A percentile compares a stretch with the other conserved stretches of the same genome.
Conservation (phyloP, 148 eudicot genomes). For the Chenopodium album region DNA sequence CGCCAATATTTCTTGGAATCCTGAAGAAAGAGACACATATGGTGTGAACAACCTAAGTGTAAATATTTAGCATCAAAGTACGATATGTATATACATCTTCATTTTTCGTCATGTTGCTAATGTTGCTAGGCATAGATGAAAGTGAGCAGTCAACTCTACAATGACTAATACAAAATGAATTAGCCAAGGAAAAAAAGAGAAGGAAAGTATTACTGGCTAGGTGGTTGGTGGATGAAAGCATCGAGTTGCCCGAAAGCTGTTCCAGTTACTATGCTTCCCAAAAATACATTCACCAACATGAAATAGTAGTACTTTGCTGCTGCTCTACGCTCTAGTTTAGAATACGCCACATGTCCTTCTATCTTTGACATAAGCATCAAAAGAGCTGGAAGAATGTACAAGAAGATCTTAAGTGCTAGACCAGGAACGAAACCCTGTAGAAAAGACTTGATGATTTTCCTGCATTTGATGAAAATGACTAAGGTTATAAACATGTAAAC, state of each 20-base stretch:
- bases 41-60: not conserved
- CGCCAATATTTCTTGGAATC: slow-evolving; percentile 81
- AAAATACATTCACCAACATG: slow-evolving; percentile 93
- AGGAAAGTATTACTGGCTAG: slow-evolving; percentile 63
- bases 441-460: slow-evolving; percentile 83
- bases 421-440: slow-evolving; percentile 99
- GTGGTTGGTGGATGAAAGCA: slow-evolving; percentile 83
- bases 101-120: no score
- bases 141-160: not conserved
- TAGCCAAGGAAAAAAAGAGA: slow-evolving; percentile 10
- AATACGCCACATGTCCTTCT: slow-evolving; percentile 80
- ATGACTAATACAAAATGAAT: not conserved
- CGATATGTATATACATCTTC: no score
- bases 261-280: slow-evolving; percentile 90
- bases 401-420: slow-evolving; percentile 82
- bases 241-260: slow-evolving; percentile 88
- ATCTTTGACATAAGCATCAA: slow-evolving; percentile 89
- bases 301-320: slow-evolving; percentile 94
- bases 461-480: slow-evolving; percentile 40
- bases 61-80: not conserved
- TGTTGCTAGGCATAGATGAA: not conserved
- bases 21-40: slow-evolving; percentile 39
- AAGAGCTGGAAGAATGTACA: slow-evolving; percentile 72
- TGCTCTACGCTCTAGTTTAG: slow-evolving; percentile 76
- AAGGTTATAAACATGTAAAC: not conserved